These are phyloP conservation scores for Zygosaccharomyces sapae DNA, from an alignment of 1,139 yeast species.

Conservation along the genomic window DNA sequence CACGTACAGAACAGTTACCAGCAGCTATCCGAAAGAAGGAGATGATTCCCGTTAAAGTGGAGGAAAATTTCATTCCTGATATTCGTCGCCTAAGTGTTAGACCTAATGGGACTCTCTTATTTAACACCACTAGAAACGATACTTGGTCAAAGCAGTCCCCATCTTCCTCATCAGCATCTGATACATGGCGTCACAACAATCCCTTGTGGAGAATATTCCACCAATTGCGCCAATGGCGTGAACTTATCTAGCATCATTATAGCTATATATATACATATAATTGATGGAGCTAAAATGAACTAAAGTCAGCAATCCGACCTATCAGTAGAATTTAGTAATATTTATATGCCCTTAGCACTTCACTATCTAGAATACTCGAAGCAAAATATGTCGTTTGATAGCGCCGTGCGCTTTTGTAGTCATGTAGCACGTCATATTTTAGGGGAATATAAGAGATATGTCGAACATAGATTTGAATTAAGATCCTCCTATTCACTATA, in stretches of 20 bases:
- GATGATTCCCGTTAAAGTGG: conserved; percentile 5
- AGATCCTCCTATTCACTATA: no score
- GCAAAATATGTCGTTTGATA: neutral
- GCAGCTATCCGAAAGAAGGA: neutral
- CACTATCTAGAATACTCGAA: neutral
- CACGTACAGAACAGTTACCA: conserved; percentile 1
- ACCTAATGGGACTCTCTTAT: conserved; percentile 5
- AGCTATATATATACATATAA: neutral
- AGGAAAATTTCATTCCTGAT: conserved; percentile 11
- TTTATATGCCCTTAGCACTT: no score
- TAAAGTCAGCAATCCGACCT: no score
- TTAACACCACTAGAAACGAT: conserved; percentile 6
- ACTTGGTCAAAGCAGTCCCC: conserved; percentile 1
- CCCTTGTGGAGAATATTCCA: conserved; percentile 2
- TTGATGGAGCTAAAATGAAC: neutral
- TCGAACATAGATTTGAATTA: no score
- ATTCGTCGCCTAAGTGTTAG: conserved; percentile 2
- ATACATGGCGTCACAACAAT: neutral
- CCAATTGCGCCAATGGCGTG: neutral
- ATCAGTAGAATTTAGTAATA: no score
- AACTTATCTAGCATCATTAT: neutral
- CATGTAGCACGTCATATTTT: conserved; percentile 1
- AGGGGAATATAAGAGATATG: neutral
- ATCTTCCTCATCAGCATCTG: conserved; percentile 3
- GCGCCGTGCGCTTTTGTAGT: conserved; percentile 3